Conservation (phyloP, 78 protist species). For the Diacronema lutheri region DNA sequence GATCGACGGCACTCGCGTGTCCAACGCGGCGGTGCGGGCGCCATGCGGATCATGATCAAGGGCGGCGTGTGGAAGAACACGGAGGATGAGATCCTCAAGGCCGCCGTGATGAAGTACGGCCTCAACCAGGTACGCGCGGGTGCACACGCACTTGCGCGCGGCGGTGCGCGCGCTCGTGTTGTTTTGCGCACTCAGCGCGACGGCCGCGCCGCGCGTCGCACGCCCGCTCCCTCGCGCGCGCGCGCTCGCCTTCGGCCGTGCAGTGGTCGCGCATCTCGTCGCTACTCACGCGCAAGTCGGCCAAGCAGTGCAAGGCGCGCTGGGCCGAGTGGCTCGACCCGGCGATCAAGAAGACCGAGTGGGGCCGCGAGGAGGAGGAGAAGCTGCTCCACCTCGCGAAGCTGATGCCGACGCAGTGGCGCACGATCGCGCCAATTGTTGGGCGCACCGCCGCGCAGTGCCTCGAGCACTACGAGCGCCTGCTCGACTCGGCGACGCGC, state of each 20-base stretch:
- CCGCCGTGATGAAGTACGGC: slow-evolving; percentile 99
- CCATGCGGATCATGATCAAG: slow-evolving; percentile 39
- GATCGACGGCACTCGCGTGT: too few relatives aligned
- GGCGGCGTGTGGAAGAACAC: slow-evolving; percentile 99
- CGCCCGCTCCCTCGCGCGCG: slow-evolving; percentile 75
- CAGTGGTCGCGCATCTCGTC: slow-evolving; percentile 81
- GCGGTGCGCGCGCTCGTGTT: too few relatives aligned
- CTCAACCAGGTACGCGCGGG: slow-evolving; percentile 24
- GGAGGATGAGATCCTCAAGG: slow-evolving; percentile 98
- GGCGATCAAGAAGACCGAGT: slow-evolving; percentile 97
- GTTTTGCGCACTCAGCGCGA: too few relatives aligned
- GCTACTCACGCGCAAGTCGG: slow-evolving; percentile 90
- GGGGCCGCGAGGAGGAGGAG: slow-evolving; percentile 99
- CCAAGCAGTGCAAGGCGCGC: slow-evolving; percentile 98
- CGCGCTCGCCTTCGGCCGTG: too few relatives aligned
- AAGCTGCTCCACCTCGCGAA: slow-evolving; percentile 97
- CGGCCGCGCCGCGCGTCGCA: too few relatives aligned
- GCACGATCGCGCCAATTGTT: slow-evolving; percentile 95
- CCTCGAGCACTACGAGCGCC: slow-evolving; percentile 93
- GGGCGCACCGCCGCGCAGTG: slow-evolving; percentile 98
- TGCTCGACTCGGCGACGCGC: slow-evolving; percentile 72
- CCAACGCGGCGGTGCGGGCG: too few relatives aligned
- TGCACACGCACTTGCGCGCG: too few relatives aligned
- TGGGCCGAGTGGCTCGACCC: slow-evolving; percentile 99
- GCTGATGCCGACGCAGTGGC: slow-evolving; percentile 92